These are phyloP conservation scores for Paralagenidium karlingii DNA, from an alignment of 352 stramenopile species.

Conservation along the genomic window DNA sequence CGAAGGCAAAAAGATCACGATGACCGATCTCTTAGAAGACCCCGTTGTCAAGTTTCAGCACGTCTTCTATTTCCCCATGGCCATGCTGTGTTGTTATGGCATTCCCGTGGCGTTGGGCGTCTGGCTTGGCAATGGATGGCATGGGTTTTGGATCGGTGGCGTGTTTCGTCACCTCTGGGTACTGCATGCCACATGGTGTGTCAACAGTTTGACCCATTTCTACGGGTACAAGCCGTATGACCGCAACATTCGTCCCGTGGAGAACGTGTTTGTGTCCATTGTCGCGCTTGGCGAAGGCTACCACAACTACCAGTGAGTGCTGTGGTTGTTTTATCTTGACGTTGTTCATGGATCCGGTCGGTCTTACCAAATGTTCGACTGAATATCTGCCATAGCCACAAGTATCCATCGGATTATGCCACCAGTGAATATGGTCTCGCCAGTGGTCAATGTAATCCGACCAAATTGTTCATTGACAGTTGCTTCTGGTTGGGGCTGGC, in stretches of 20 bases:
- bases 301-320: conserved; percentile 96
- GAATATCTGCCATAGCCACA: conserved; percentile 91
- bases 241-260: conserved; percentile 86
- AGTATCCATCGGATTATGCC: conserved; percentile 98
- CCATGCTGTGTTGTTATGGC: conserved; percentile 96
- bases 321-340: too few relatives aligned
- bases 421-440: conserved; percentile 95
- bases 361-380: conserved; percentile 1
- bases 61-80: conserved; percentile 77
- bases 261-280: conserved; percentile 95
- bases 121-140: conserved; percentile 87
- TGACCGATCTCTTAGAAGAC: conserved; percentile 90
- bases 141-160: conserved; percentile 93
- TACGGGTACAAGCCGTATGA: conserved; percentile 99
- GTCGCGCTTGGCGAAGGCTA: conserved; percentile 95
- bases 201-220: conserved; percentile 98
- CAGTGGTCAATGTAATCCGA: conserved; percentile 95
- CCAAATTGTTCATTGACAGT: conserved; percentile 95
- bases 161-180: conserved; percentile 93
- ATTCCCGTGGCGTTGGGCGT: conserved; percentile 87
- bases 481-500: conserved; percentile 88
- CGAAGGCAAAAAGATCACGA: conserved; percentile 89
- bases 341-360: not conserved
- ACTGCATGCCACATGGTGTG: conserved; percentile 97
- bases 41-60: conserved; percentile 95